Conservation (phyloP, 768 basidiomycete species). For the Suillus alpinus region DNA sequence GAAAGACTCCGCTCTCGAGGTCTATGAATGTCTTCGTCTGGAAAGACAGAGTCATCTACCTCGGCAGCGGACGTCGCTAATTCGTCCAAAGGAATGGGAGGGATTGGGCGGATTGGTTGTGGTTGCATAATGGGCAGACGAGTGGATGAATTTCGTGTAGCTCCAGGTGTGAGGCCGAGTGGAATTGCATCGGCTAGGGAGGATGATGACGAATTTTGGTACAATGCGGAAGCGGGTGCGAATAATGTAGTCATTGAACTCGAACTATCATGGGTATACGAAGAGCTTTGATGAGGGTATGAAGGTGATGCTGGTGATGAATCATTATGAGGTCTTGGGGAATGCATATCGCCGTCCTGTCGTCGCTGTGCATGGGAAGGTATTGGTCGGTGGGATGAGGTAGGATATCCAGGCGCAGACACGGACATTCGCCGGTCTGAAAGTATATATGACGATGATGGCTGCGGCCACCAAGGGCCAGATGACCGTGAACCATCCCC, state of each 20-base stretch:
- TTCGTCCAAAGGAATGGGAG: constrained; percentile 30
- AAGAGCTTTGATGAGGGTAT: constrained; percentile 18
- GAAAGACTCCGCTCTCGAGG: constrained; percentile 17
- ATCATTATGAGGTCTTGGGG: constrained; percentile 8
- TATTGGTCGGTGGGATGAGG: constrained; percentile 19
- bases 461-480: constrained; percentile 6
- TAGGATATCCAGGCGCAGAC: constrained; percentile 30
- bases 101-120: constrained; percentile 33
- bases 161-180: constrained; percentile 12
- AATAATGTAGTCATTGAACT: constrained; percentile 18
- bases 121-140: constrained; percentile 30
- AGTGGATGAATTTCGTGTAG: constrained; percentile 11
- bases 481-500: constrained; percentile 21
- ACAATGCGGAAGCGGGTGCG: constrained; percentile 18
- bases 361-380: constrained; percentile 12
- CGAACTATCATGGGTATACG: constrained; percentile 22
- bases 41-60: background rate
- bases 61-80: constrained; percentile 23
- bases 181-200: constrained; percentile 27
- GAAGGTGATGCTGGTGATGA: constrained; percentile 7
- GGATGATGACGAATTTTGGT: constrained; percentile 21
- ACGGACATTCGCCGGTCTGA: constrained; percentile 29
- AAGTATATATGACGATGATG: constrained; percentile 8
- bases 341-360: constrained; percentile 17
- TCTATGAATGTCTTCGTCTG: constrained; percentile 1